These are phyloP conservation scores for Calonectria hawksworthii DNA, from an alignment of 2,329 filamentous ascomycete species.

Conservation along the genomic window DNA sequence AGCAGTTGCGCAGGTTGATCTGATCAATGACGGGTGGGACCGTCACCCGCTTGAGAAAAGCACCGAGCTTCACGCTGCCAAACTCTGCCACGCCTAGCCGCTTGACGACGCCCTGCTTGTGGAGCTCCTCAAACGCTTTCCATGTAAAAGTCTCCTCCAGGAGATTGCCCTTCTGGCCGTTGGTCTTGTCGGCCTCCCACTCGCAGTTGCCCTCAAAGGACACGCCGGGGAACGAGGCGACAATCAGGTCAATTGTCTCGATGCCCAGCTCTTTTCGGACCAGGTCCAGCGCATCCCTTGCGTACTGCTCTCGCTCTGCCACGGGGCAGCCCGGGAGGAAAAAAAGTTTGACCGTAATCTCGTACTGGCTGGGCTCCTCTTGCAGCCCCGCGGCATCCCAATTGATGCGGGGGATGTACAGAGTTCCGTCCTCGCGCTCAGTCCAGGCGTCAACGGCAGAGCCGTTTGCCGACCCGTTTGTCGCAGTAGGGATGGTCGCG, in stretches of 20 bases:
- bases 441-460: conserved; percentile 74
- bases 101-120: conserved; percentile 78
- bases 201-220: conserved; percentile 95
- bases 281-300: conserved; percentile 82
- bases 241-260: conserved; percentile 84
- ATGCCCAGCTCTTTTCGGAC: conserved; percentile 86
- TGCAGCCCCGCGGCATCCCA: conserved; percentile 78
- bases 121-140: conserved; percentile 80
- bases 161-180: conserved; percentile 73
- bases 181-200: conserved; percentile 76
- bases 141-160: conserved; percentile 79
- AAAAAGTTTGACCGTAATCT: conserved; percentile 96
- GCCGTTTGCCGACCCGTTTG: conserved; percentile 52
- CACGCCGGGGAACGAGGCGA: conserved; percentile 93
- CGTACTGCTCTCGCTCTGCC: conserved; percentile 76
- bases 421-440: conserved; percentile 67
- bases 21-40: conserved; percentile 89
- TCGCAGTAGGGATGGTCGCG: conserved; percentile 45
- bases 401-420: conserved; percentile 85
- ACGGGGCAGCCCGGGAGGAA: conserved; percentile 82
- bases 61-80: conserved; percentile 84
- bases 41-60: conserved; percentile 79
- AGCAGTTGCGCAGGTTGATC: conserved; percentile 97
- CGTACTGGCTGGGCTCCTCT: conserved; percentile 88
- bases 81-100: conserved; percentile 92